Evolutionary conservation across 2,329 filamentous ascomycete genomes (phyloP).

Genomic region (Cladosporium sp.): DNA sequence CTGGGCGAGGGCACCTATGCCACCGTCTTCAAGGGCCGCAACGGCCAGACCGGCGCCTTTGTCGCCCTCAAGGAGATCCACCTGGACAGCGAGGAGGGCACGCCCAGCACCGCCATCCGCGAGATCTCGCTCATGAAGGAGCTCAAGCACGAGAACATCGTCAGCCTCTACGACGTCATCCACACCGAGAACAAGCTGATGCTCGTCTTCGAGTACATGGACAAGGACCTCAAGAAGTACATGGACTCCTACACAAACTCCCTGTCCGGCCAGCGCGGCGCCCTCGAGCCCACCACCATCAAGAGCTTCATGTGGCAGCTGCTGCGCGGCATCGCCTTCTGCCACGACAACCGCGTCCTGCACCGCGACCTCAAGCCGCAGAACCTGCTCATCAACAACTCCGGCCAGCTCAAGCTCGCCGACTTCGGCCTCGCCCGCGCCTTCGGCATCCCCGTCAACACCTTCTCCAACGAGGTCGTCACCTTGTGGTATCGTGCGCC

Average conservation of each 20-base stretch:
- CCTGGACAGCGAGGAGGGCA: slow-evolving; percentile 96
- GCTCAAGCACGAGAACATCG: slow-evolving; percentile 97
- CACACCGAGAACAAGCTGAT: slow-evolving; percentile 99
- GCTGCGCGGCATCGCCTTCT: slow-evolving; percentile 92
- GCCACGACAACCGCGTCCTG: slow-evolving; percentile 93
- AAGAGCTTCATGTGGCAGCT: slow-evolving; percentile 99
- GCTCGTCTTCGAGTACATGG: slow-evolving; percentile 99
- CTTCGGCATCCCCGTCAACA: slow-evolving; percentile 96
- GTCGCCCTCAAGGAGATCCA: slow-evolving; percentile 98
- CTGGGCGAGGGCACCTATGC: slow-evolving; percentile 98
- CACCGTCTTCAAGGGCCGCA: slow-evolving; percentile 97
- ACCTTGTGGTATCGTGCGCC: slow-evolving; percentile 97
- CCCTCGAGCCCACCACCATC: slow-evolving; percentile 85
- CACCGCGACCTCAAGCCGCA: slow-evolving; percentile 96
- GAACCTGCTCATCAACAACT: slow-evolving; percentile 91
- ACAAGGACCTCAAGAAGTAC: slow-evolving; percentile 96
- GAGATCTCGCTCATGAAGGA: slow-evolving; percentile 99
- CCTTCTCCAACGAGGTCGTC: slow-evolving; percentile 96
- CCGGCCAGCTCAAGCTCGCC: slow-evolving; percentile 85
- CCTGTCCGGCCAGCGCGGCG: slow-evolving; percentile 81
- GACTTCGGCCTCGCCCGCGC: slow-evolving; percentile 93
- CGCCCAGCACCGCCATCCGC: slow-evolving; percentile 92
- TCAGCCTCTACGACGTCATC: slow-evolving; percentile 96
- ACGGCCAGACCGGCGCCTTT: slow-evolving; percentile 92
- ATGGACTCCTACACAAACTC: slow-evolving; percentile 66